Conservation (phyloP, 169 alveolate species). For the Prorocentrum cordatum region DNA sequence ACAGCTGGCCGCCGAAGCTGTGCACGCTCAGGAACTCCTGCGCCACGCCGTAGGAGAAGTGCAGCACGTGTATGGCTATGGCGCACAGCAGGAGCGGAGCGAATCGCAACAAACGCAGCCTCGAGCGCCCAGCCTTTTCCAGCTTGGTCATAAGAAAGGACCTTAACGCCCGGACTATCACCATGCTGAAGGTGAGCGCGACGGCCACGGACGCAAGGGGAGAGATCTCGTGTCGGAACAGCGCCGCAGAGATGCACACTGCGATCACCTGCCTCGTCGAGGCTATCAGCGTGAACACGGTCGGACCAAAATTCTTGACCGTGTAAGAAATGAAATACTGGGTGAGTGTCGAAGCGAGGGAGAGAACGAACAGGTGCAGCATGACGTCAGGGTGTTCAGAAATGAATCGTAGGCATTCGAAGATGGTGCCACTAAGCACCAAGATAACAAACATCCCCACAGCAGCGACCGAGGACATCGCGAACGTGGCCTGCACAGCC, state of each 20-base stretch:
- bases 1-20: slow-evolving; percentile 1
- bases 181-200: no score
- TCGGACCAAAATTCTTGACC: slow-evolving; percentile 44
- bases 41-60: no score
- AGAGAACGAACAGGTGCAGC: slow-evolving; percentile 38
- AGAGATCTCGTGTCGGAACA: slow-evolving; percentile 32
- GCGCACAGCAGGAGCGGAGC: no score
- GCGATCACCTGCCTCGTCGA: slow-evolving; percentile 37
- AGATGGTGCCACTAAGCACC: neutral
- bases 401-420: neutral
- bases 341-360: slow-evolving; percentile 36
- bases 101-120: no score
- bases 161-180: no score
- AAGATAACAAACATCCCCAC: neutral
- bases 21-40: slow-evolving; percentile 27
- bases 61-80: no score
- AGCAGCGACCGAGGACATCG: slow-evolving; percentile 24
- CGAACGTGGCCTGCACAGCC: slow-evolving; percentile 38
- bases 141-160: no score
- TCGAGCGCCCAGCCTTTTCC: no score
- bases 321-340: slow-evolving; percentile 45
- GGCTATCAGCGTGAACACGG: slow-evolving; percentile 26
- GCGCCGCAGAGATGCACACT: neutral
- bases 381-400: neutral
- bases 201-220: no score